Percentiles rank a stretch among this genome's conserved stretches.
phyloP scores from a whole-genome alignment of 768 basidiomycete genomes.

The Boletus subparvulus region DNA sequence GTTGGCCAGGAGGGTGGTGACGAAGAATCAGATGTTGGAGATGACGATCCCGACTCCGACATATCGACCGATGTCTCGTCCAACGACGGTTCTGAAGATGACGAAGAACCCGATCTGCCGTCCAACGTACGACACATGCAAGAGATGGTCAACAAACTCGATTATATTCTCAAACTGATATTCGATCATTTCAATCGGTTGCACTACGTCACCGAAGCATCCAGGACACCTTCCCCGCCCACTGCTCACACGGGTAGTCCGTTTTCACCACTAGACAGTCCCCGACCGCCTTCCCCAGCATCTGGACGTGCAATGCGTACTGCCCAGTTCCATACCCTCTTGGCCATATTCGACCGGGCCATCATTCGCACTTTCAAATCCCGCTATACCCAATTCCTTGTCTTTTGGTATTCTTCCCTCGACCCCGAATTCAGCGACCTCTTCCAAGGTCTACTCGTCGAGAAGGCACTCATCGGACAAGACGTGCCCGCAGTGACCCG shows the following conservation, averaged over 20 bases:
- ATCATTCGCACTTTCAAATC: conserved; percentile 97
- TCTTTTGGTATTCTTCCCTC: conserved; percentile 95
- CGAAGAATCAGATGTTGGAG: conserved; percentile 55
- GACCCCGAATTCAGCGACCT: conserved; percentile 86
- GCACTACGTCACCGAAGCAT: conserved; percentile 29
- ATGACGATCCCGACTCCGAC: conserved; percentile 48
- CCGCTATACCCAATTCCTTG: conserved; percentile 93
- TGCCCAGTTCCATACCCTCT: conserved; percentile 79
- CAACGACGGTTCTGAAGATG: conserved; percentile 54
- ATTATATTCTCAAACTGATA: conserved; percentile 79
- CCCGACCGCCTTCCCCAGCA: conserved; percentile 31
- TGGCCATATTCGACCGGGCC: conserved; percentile 90
- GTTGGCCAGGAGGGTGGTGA: conserved; percentile 72
- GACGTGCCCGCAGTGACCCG: conserved; percentile 72
- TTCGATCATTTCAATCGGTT: conserved; percentile 79
- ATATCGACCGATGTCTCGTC: conserved; percentile 76
- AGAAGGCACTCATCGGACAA: conserved; percentile 72
- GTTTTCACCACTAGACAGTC: conserved; percentile 21
- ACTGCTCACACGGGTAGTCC: conserved; percentile 1
- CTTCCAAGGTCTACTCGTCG: conserved; percentile 93
- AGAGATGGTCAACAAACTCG: conserved; percentile 90
- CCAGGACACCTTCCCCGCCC: conserved; percentile 16
- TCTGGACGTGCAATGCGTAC: conserved; percentile 43
- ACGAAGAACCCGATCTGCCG: conserved; percentile 32
- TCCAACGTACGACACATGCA: conserved; percentile 68